These are phyloP conservation scores for Candida freyschussii DNA, from an alignment of 1,139 yeast species.

Conservation along the genomic window DNA sequence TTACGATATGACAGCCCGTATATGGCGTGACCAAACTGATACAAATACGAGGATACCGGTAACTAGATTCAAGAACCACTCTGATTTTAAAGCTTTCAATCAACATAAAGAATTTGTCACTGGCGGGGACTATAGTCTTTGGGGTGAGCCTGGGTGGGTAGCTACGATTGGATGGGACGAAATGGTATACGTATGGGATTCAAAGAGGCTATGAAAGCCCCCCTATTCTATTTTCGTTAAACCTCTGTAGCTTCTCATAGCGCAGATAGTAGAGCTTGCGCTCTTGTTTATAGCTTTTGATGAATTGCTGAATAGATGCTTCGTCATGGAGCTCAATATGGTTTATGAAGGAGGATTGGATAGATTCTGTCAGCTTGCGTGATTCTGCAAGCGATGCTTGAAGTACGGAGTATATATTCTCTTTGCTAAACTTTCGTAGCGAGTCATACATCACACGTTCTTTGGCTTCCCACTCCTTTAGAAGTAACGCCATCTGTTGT, in stretches of 20 bases:
- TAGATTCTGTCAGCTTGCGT: conserved; percentile 15
- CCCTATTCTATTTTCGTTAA: conserved; percentile 64
- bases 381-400: conserved; percentile 14
- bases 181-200: conserved; percentile 88
- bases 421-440: conserved; percentile 19
- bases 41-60: conserved; percentile 33
- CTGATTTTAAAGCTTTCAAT: conserved; percentile 55
- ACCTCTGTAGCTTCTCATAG: conserved; percentile 53
- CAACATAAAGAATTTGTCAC: conserved; percentile 83
- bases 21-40: conserved; percentile 70
- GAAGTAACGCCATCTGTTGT: conserved; percentile 4
- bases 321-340: conserved; percentile 20
- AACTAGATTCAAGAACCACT: conserved; percentile 37
- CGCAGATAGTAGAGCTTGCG: conserved; percentile 51
- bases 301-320: conserved; percentile 31
- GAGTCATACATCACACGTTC: conserved; percentile 26
- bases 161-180: conserved; percentile 98
- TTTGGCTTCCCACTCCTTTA: conserved; percentile 15
- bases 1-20: conserved; percentile 87
- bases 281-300: conserved; percentile 40
- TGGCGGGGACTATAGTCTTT: conserved; percentile 93
- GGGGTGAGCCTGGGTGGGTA: conserved; percentile 97
- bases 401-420: conserved; percentile 15
- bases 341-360: conserved; percentile 18
- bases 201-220: conserved; percentile 41